Conservation (phyloP, 139 green algal genomes). For the Pedinophyceae sp. region DNA sequence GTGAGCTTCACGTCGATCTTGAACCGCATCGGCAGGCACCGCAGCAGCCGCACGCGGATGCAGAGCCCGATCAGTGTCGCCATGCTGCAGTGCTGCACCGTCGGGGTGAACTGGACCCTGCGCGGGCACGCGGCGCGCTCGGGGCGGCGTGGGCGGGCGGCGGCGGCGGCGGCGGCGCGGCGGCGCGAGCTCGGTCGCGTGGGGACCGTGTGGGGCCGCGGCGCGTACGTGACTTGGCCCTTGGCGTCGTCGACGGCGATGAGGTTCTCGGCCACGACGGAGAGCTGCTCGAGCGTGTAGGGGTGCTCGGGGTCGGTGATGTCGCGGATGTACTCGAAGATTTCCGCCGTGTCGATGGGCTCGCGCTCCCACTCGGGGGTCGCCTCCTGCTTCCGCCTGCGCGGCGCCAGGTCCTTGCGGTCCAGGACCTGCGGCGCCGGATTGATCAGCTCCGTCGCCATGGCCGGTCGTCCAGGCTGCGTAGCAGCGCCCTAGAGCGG, state of each 20-base stretch:
- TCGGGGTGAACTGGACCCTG: slow-evolving; percentile 70
- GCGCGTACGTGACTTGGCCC: slow-evolving; percentile 41
- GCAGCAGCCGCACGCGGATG: slow-evolving; percentile 81
- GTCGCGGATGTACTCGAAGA: slow-evolving; percentile 50
- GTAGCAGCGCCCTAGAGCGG: too few species aligned
- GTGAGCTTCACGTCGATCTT: slow-evolving; percentile 68
- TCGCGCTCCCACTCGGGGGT: slow-evolving; percentile 27
- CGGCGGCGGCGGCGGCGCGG: too few species aligned
- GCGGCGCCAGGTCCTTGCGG: slow-evolving; percentile 13
- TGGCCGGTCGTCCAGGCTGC: too few species aligned
- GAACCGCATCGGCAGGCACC: slow-evolving; percentile 67
- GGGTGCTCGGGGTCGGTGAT: slow-evolving; percentile 96
- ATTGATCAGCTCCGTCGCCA: slow-evolving; percentile 52
- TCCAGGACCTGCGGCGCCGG: slow-evolving; percentile 42
- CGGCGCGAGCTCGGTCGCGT: too few species aligned
- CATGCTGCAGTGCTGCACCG: slow-evolving; percentile 22
- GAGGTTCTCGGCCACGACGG: slow-evolving; percentile 60
- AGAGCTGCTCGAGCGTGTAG: slow-evolving; percentile 90
- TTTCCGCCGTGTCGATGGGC: slow-evolving; percentile 51
- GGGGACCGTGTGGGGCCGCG: too few species aligned
- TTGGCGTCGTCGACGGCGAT: slow-evolving; percentile 49
- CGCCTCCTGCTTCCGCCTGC: slow-evolving; percentile 2
- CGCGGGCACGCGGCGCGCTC: background rate
- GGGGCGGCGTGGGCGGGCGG: background rate
- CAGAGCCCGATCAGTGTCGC: slow-evolving; percentile 92